Conservation (phyloP, 75 land plant species). For the Pseudotsuga menziesii region DNA sequence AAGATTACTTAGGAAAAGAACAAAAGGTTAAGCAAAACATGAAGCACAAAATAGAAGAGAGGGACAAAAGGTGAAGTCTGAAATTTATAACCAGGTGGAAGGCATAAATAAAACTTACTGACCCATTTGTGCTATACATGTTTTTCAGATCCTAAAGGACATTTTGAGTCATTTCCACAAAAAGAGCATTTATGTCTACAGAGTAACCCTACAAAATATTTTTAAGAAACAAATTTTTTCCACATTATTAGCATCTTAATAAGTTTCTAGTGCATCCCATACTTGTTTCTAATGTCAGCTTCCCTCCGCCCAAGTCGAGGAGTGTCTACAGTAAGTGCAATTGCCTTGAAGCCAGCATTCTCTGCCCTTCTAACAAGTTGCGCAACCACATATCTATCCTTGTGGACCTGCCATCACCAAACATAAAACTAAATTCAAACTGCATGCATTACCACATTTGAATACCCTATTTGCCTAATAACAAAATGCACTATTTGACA, state of each 20-base stretch:
- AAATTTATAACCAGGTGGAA: no score
- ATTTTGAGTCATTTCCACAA: not conserved
- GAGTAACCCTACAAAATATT: not conserved
- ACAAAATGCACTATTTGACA: not conserved
- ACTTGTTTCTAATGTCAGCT: constrained; percentile 94
- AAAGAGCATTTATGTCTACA: not conserved
- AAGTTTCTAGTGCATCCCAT: not conserved
- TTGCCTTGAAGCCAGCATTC: constrained; percentile 84
- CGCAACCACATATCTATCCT: constrained; percentile 80
- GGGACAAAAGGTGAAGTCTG: no score
- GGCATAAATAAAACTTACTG: not conserved
- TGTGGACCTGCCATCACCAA: constrained; percentile 53
- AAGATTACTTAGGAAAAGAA: not conserved
- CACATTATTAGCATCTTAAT: not conserved
- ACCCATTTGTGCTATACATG: not conserved
- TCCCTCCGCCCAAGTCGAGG: constrained; percentile 86
- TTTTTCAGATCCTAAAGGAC: not conserved
- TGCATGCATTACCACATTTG: not conserved
- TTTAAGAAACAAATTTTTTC: no score
- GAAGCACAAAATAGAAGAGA: not conserved
- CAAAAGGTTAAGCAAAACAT: not conserved
- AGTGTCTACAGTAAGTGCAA: constrained; percentile 88
- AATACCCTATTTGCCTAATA: not conserved
- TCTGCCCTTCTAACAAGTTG: constrained; percentile 93
- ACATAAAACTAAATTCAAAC: not conserved